Evolutionary conservation across 441 rosid genomes (phyloP), one percentile per base, ranked within the genome.

Genomic region (Adansonia grandidieri): DNA sequence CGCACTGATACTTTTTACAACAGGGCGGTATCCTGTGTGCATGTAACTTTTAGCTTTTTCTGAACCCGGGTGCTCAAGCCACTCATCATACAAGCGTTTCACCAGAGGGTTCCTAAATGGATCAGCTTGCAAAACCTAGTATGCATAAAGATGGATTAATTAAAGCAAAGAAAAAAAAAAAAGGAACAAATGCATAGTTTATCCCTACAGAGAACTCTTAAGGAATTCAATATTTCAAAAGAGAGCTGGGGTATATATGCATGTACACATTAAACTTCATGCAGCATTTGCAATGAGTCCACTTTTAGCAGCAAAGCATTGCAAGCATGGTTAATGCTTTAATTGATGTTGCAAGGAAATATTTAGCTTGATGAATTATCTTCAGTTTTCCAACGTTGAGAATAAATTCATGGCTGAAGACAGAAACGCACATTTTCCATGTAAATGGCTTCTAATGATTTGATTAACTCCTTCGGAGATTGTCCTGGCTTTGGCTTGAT

Each of bases 61-160:
- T 1, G 97, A 96, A 77, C 98, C 96, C 47, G 98, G 97, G 62
- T 89, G 89, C 66, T 80, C 91, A 73, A 94, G 98, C 99, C 97
- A 94, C 76, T 96, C 97, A 0, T 90, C 90, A 57, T 90, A 91
- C 61, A 94, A 51, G 68, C 85, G 73, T 81, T 85, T 91, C 15
- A 94, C 96, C 56, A 86, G 84, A 57, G 91, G 95, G 83, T 92
- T 94, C 81, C 87, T 81, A 78, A 86, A 91, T 47, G 99, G 97
- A 87, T 96, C 91, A 15, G 89, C 80, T 61, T 72, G 86, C 86
- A 85, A 51, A 78, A 90, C 88, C 98, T 96, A 77, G 32, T 60
- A 40, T 45, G 75, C 37, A 68, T 22, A 72, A 72, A 13, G 6
- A 22, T 74, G 44, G 65, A n/a, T 69, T 32, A 37, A 64, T 37